A percentile compares a stretch with the other conserved stretches of the same genome.
phyloP scores from a whole-genome alignment of 1,284 basidiomycete species.

The Ustilago bromivora region DNA sequence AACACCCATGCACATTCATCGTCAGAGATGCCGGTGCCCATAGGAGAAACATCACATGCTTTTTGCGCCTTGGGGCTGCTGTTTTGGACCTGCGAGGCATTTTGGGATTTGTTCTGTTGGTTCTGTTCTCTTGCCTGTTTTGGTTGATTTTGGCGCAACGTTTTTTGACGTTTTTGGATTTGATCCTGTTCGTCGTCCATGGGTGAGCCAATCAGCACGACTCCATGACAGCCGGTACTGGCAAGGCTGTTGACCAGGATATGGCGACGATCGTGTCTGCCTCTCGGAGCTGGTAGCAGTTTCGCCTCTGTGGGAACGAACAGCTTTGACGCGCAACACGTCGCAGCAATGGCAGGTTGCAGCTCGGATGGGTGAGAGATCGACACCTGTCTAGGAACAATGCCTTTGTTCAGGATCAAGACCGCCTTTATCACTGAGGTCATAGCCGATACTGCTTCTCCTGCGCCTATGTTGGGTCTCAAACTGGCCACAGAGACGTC shows the following conservation, averaged over 20 bases:
- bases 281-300: constrained; percentile 9
- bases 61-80: too few species aligned
- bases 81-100: too few species aligned
- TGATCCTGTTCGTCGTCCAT: constrained; percentile 6
- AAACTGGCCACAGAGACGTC: constrained; percentile 36
- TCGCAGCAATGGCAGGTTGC: constrained; percentile 23
- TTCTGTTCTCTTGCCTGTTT: too few species aligned
- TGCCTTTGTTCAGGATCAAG: constrained; percentile 33
- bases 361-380: constrained; percentile 23
- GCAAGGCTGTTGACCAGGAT: constrained; percentile 49
- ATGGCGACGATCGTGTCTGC: neutral
- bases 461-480: constrained; percentile 45
- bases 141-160: too few species aligned
- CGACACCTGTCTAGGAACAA: constrained; percentile 38
- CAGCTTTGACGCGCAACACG: constrained; percentile 16
- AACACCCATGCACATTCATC: constrained; percentile 23
- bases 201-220: constrained; percentile 21
- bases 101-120: too few species aligned
- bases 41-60: neutral
- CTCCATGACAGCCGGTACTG: constrained; percentile 37
- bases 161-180: too few species aligned
- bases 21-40: neutral
- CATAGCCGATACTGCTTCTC: constrained; percentile 51
- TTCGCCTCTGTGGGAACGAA: constrained; percentile 28
- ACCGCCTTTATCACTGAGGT: constrained; percentile 51